Conservation (phyloP, 768 basidiomycete species). For the Termitomyces sp. region DNA sequence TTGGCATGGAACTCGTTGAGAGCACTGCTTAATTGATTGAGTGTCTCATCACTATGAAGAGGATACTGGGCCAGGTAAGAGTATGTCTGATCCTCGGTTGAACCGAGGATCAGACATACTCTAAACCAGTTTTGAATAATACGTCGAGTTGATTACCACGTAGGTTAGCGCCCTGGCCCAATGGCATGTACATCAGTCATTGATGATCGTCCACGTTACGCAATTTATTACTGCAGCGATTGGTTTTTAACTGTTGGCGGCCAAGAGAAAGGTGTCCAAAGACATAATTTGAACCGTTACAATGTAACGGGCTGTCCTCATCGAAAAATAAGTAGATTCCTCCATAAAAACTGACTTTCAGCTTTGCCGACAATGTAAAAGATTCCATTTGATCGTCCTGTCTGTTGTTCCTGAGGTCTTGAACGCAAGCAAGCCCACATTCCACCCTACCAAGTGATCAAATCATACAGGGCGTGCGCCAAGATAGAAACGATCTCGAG, state of each 20-base stretch:
- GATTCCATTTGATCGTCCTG: conserved; percentile 96
- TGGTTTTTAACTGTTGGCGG: conserved; percentile 42
- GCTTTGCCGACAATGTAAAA: conserved; percentile 88
- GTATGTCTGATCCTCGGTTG: too few relatives aligned
- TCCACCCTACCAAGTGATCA: conserved; percentile 64
- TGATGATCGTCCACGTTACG: conserved; percentile 63
- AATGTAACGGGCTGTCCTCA: conserved; percentile 70
- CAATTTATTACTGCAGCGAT: conserved; percentile 52
- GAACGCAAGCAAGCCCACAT: conserved; percentile 83
- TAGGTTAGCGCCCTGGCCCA: conserved; percentile 27
- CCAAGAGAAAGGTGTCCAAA: conserved; percentile 87
- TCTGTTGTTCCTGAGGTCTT: conserved; percentile 70
- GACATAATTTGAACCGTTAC: conserved; percentile 80
- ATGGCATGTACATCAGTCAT: conserved; percentile 66
- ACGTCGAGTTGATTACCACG: conserved; percentile 32
- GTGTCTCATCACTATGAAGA: too few relatives aligned
- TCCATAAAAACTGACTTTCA: conserved; percentile 55
- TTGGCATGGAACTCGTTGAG: too few relatives aligned
- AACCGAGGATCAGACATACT: conserved; percentile 75
- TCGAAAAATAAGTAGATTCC: conserved; percentile 81
- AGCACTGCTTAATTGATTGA: too few relatives aligned
- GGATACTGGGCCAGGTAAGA: too few relatives aligned
- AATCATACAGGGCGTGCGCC: conserved; percentile 75
- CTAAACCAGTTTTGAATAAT: conserved; percentile 73
- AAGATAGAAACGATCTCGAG: conserved; percentile 87